These are phyloP conservation scores for Alternaria panax DNA, from an alignment of 2,329 filamentous ascomycete genomes.

Conservation along the genomic window DNA sequence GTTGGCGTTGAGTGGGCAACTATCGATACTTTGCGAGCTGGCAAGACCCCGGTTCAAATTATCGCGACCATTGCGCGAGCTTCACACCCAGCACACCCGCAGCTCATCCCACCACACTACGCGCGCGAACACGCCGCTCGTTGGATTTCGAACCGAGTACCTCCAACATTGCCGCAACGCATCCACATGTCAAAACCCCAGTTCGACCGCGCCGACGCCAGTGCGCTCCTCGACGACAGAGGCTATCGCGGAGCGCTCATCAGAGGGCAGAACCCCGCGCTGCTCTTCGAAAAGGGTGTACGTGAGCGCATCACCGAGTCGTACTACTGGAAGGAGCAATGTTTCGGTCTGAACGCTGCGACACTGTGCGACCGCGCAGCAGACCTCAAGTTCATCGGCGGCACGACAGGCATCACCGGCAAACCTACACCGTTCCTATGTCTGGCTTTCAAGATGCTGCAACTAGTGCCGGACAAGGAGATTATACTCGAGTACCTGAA, in stretches of 20 bases:
- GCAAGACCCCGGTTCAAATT: constrained; percentile 21
- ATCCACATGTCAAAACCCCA: constrained; percentile 49
- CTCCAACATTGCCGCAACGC: not conserved
- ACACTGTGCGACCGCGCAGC: constrained; percentile 87
- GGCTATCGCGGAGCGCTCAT: constrained; percentile 79
- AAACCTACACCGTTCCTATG: constrained; percentile 93
- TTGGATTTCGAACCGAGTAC: not conserved
- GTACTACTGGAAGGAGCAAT: constrained; percentile 99
- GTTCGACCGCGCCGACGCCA: constrained; percentile 78
- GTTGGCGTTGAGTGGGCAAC: constrained; percentile 30
- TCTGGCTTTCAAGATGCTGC: constrained; percentile 90
- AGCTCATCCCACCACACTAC: not conserved
- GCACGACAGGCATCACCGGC: constrained; percentile 83
- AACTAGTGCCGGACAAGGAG: constrained; percentile 80
- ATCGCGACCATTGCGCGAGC: constrained; percentile 15
- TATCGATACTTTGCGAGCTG: constrained; percentile 34
- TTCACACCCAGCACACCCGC: constrained; percentile 3
- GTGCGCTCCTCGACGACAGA: constrained; percentile 82
- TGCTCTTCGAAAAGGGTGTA: constrained; percentile 93
- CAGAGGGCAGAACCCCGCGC: constrained; percentile 92
- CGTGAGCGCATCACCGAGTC: constrained; percentile 93
- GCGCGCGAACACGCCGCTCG: not conserved
- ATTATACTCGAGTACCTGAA: constrained; percentile 81
- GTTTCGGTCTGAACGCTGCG: constrained; percentile 88
- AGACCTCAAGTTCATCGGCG: constrained; percentile 83